Conservation (phyloP, 768 basidiomycete genomes). For the Cystofilobasidium capitatum region DNA sequence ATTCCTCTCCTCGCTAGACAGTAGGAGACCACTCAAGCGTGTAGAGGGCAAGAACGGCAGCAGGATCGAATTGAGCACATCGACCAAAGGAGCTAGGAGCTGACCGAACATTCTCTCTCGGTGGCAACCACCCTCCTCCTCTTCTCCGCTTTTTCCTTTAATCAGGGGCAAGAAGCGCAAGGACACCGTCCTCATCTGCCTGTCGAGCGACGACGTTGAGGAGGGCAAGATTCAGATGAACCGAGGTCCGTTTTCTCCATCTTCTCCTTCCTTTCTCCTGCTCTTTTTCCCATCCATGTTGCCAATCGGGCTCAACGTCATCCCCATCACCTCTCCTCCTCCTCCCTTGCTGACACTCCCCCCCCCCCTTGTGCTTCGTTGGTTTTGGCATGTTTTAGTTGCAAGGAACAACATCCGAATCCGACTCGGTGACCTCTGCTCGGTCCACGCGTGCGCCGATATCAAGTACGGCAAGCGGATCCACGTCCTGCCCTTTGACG, state of each 20-base stretch:
- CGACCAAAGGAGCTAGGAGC: no score
- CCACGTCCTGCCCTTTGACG: constrained; percentile 93
- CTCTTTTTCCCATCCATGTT: not conserved
- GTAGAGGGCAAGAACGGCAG: no score
- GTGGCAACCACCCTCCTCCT: not conserved
- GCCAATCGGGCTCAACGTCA: not conserved
- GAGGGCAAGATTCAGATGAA: constrained; percentile 97
- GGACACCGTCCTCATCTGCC: constrained; percentile 93
- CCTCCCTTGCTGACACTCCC: not conserved
- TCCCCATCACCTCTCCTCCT: not conserved
- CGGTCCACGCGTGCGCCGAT: constrained; percentile 89
- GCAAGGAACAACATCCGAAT: constrained; percentile 98
- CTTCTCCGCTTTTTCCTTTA: constrained; percentile 11
- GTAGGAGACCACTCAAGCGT: no score
- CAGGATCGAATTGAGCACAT: no score
- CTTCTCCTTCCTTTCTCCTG: not conserved
- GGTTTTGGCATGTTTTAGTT: constrained; percentile 44
- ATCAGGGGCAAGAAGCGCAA: constrained; percentile 89
- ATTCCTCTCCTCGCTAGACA: no score
- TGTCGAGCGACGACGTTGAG: constrained; percentile 91
- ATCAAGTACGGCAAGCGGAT: constrained; percentile 99
- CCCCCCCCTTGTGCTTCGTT: not conserved
- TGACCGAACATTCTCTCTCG: no score
- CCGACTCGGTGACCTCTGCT: constrained; percentile 91
- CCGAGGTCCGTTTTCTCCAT: constrained; percentile 49